A percentile compares a stretch with the other conserved stretches of the same genome.
These are phyloP conservation scores for Metschnikowia picachoensis DNA, from an alignment of 805 yeast species.

Conservation along the genomic window DNA sequence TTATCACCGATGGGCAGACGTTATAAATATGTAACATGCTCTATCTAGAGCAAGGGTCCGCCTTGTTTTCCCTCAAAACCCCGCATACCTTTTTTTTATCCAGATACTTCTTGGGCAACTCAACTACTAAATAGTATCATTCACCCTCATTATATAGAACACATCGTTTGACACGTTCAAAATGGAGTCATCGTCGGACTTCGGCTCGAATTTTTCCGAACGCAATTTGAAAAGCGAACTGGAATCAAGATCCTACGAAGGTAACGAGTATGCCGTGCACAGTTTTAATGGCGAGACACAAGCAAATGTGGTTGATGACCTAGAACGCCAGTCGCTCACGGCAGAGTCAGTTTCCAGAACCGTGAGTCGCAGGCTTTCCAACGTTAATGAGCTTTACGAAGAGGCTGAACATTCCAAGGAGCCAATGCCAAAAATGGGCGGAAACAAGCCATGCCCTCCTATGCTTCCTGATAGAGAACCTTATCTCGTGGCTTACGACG, in stretches of 20 bases:
- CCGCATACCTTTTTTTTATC: no score
- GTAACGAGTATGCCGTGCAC: conserved; percentile 6
- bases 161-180: no score
- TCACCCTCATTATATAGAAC: no score
- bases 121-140: no score
- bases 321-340: conserved; percentile 12
- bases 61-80: no score
- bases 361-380: conserved; percentile 21
- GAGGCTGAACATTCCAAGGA: conserved; percentile 24
- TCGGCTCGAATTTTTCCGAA: conserved; percentile 5
- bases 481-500: conserved; percentile 70
- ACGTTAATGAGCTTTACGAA: conserved; percentile 25
- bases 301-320: conserved; percentile 1
- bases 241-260: conserved; percentile 8
- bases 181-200: neutral
- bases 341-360: conserved; percentile 15
- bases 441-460: conserved; percentile 60
- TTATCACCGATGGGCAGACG: no score
- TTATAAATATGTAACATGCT: no score
- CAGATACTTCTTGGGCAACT: no score
- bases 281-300: conserved; percentile 9
- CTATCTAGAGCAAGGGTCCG: no score
- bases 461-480: conserved; percentile 48
- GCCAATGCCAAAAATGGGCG: conserved; percentile 57
- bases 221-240: conserved; percentile 8